A percentile compares a stretch with the other conserved stretches of the same genome.
Conservation (phyloP, 345 rosid species). For the Geranium brycei region DNA sequence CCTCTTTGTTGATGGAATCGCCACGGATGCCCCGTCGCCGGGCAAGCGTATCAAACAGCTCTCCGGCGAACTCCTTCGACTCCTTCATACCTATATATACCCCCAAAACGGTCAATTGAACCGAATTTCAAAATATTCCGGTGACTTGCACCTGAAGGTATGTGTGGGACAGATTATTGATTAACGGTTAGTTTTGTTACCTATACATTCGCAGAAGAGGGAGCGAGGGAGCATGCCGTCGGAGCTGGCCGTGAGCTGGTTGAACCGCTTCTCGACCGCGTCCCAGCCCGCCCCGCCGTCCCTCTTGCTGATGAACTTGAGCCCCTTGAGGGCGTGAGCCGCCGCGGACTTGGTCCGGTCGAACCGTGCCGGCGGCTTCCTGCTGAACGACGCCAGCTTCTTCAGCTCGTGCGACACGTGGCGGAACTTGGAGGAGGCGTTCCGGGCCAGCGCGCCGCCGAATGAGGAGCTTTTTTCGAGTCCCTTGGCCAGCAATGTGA, state of each 20-base stretch:
- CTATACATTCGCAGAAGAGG: constrained; percentile 61
- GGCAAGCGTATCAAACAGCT: constrained; percentile 55
- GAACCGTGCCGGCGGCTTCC: constrained; percentile 15
- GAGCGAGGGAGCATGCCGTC: constrained; percentile 46
- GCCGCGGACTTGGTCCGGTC: constrained; percentile 59
- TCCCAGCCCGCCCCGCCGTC: constrained; percentile 40
- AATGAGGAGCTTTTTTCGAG: constrained; percentile 29
- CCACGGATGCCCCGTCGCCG: constrained; percentile 42
- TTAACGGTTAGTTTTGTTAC: constrained; percentile 15
- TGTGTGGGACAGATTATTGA: too few species aligned
- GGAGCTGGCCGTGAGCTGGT: constrained; percentile 32
- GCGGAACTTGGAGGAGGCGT: constrained; percentile 20
- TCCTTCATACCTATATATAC: constrained; percentile 71
- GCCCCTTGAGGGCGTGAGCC: constrained; percentile 51
- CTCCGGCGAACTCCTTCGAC: constrained; percentile 52
- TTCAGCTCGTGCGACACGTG: constrained; percentile 53
- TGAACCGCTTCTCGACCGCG: constrained; percentile 41
- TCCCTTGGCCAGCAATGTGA: constrained; percentile 27
- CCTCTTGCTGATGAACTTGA: constrained; percentile 41
- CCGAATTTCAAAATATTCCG: not conserved
- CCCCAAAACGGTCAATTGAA: not conserved
- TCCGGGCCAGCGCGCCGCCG: constrained; percentile 21
- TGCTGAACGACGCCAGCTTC: constrained; percentile 31
- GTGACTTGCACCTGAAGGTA: not conserved
- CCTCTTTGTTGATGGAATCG: constrained; percentile 34